A percentile compares a stretch with the other conserved stretches of the same genome.
Evolutionary conservation across 257 asterid species (phyloP).

Genomic region (Fraxinus excelsior): DNA sequence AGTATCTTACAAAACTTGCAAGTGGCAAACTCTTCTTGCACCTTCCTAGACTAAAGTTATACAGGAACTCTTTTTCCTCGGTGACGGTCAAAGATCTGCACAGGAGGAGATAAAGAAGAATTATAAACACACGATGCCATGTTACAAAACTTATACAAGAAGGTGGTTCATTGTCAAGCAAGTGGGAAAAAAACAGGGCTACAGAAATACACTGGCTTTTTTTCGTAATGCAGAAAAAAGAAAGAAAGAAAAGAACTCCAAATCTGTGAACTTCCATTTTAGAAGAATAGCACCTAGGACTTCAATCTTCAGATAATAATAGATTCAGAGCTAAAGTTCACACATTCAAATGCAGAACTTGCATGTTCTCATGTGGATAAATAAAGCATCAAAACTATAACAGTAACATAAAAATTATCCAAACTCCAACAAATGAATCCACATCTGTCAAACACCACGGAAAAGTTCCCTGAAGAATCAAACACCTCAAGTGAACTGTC

Average conservation of each 20-base stretch:
- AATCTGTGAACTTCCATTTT: not conserved
- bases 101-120: not conserved
- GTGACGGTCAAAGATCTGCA: slow-evolving; percentile 81
- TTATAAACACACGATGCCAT: slow-evolving; percentile 19
- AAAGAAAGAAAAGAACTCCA: not conserved
- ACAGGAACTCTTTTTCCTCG: slow-evolving; percentile 87
- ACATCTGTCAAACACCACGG: slow-evolving; percentile 7
- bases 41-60: slow-evolving; percentile 25
- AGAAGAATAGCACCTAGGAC: not conserved
- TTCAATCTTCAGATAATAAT: not conserved
- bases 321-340: not conserved
- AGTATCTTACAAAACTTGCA: slow-evolving; percentile 43
- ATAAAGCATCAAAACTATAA: not conserved
- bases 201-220: not conserved
- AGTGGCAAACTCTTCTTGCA: slow-evolving; percentile 23
- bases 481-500: not conserved
- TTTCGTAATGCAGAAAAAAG: not conserved
- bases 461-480: slow-evolving; percentile 7
- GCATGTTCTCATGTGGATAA: not conserved
- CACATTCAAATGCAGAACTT: not conserved
- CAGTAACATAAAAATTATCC: not conserved
- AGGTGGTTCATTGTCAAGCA: slow-evolving; percentile 4
- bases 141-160: not conserved
- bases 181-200: not conserved
- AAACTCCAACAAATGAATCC: slow-evolving; percentile 10